Base-by-base conservation (phyloP, 345 rosid species). In the Eucalyptus melliodora region DNA sequence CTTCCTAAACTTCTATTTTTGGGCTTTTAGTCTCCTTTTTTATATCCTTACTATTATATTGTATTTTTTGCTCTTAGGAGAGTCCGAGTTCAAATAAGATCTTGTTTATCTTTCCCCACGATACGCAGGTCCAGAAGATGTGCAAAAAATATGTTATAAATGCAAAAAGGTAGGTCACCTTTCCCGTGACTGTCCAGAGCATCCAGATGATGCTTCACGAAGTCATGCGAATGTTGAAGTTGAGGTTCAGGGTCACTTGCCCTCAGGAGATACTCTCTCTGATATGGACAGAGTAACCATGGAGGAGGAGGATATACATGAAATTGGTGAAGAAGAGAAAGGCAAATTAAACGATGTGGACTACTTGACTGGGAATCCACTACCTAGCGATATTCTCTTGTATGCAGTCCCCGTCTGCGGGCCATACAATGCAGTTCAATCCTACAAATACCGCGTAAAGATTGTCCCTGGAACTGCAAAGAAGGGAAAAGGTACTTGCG, bases 251-350 rank as follows among this genome's bases (percentile, higher is more conserved):
- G 87, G 89, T 31, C 87, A 5, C 60, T 88, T 42, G 50, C 87
- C 91, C 81, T 87, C 90, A 51, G 91, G 69, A 86, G 92, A 90
- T 26, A 51, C 87, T 56, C 55, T 50, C 50, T 53, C 86, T 40
- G 97, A 93, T 87, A 88, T 92, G 94, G 99, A 97, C 92, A 94
- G 88, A 92, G 96, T 97, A 90, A 95, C 93, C 42, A 95, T 95
- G 99, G 99, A 97, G 91, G 99, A 97, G 93, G 99, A 98, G 2
- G 99, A 98, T 91, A 92, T 97, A 77, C 92, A 97, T 69, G 99
- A 98, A 91, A 92, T 98, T 40, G 99, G 94, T 6, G 99, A 97
- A 88, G 98, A 97, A 91, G 99, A 98, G 91, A 98, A 94, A 93
- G 99, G 87, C 82, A 97, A 92, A 92, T 89, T 98, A 89, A 97